Evolutionary conservation across 768 basidiomycete species (phyloP).

Genomic region (Podaxis mareebaensis): DNA sequence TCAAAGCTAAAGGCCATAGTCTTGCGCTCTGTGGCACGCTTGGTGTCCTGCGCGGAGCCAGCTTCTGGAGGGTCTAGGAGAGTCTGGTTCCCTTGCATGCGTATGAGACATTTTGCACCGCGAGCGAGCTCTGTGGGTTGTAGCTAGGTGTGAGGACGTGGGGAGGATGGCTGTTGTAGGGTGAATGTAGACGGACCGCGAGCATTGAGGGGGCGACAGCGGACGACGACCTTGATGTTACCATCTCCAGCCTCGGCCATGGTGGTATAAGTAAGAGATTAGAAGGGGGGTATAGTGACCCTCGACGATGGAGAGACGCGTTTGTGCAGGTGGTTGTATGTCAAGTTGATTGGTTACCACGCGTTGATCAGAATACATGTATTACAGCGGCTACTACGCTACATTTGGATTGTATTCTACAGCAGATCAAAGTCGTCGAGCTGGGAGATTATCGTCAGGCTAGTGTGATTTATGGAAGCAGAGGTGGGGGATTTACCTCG

Average conservation of each 20-base stretch:
- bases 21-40: conserved; percentile 89
- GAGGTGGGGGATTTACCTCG: conserved; percentile 51
- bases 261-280: conserved; percentile 16
- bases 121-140: conserved; percentile 74
- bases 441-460: conserved; percentile 37
- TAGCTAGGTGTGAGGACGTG: conserved; percentile 12
- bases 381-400: background rate
- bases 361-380: conserved; percentile 1
- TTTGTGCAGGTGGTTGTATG: background rate
- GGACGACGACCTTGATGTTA: conserved; percentile 90
- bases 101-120: conserved; percentile 91
- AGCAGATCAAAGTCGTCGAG: conserved; percentile 94
- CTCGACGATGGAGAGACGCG: background rate
- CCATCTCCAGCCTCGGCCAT: conserved; percentile 84
- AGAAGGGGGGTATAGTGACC: background rate
- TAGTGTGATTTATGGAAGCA: conserved; percentile 10
- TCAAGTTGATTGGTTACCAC: conserved; percentile 15
- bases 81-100: conserved; percentile 94
- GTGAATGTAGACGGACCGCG: conserved; percentile 63
- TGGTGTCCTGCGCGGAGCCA: conserved; percentile 65
- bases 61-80: conserved; percentile 87
- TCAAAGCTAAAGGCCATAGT: conserved; percentile 92
- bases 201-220: conserved; percentile 95
- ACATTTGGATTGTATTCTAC: conserved; percentile 28
- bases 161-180: background rate